These are phyloP conservation scores for Aegilops tauschii DNA, from an alignment of 176 grass and related monocot genomes.

Conservation along the genomic window DNA sequence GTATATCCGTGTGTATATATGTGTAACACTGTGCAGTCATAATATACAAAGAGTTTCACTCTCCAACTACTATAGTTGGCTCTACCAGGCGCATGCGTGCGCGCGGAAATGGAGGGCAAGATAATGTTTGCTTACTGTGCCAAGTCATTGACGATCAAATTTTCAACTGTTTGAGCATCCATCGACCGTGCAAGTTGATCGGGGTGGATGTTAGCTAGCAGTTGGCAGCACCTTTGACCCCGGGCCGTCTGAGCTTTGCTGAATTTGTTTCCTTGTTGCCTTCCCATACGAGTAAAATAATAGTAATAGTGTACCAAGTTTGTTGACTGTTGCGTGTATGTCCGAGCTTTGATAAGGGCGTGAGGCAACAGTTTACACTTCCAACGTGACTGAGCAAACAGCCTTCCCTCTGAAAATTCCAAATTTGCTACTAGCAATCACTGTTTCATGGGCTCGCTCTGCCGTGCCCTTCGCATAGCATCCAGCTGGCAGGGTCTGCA, in stretches of 20 bases:
- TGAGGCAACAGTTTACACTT: constrained; percentile 8
- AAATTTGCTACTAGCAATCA: not conserved
- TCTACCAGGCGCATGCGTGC: not conserved
- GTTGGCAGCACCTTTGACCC: not conserved
- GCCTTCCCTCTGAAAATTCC: not conserved
- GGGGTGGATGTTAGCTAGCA: constrained; percentile 2
- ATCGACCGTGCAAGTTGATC: constrained; percentile 38
- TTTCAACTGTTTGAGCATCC: constrained; percentile 1
- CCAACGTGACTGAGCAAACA: not conserved
- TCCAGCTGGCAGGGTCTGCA: not conserved
- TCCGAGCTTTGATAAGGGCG: not conserved
- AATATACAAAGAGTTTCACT: too few species aligned
- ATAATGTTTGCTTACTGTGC: constrained; percentile 1
- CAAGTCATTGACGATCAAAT: constrained; percentile 22
- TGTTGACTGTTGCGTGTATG: too few species aligned
- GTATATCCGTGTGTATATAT: too few species aligned
- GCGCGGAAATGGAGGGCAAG: not conserved
- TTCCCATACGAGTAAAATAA: not conserved
- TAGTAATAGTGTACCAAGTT: not conserved
- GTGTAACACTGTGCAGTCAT: too few species aligned
- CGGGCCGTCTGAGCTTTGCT: not conserved
- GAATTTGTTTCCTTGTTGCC: not conserved
- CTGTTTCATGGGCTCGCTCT: constrained; percentile 6
- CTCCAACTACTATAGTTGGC: not conserved
- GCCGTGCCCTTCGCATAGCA: not conserved